Evolutionary conservation across 768 basidiomycete genomes (phyloP), one percentile per base, ranked within the genome.

Genomic region (Boletus huronensis): DNA sequence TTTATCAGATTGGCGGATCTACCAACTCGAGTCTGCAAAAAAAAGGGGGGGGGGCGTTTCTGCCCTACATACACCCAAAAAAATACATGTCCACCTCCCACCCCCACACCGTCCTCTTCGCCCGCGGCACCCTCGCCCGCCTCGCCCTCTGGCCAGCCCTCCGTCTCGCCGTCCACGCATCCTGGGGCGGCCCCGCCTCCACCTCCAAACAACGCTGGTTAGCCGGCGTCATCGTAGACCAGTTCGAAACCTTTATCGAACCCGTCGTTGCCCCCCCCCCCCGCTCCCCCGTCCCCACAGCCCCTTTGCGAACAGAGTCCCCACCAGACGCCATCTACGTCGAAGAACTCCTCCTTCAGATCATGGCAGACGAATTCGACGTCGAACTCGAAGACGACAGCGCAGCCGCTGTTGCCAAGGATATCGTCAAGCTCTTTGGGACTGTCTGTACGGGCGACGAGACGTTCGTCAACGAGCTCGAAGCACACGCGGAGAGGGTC

Each of bases 321-420:
- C 51, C 60, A 8, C 79, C 82, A 0, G 93, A 95, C 62, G 80
- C 79, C 25, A 77, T 83, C 61, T 92, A 95, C 61, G 74, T 98
- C 57, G 92, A 91, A 63, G 84, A 90, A 49, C 75, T 88, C 58
- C 76, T 98, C 14, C 75, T 89, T 13, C 92, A 96, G 64, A 81
- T 90, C 44, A 84, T 97, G 79, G 76, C 77, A 8, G 92, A 97
- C 62, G 95, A 97, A 65, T 98, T 92, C 63, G 92, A 93, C 21
- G 80, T 83, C 14, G 73, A 79, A 11, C 73, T 98, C 23, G 93
- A 97, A 59, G 96, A 98, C 63, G 90, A 82, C 19, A 93, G 90
- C 51, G 84, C 86, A 1, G 83, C 84, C 53, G 73, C 68, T 3
- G 84, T 98, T 40, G 87, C 92, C 11, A 72, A 67, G 58, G 91